phyloP scores from a whole-genome alignment of 1,284 basidiomycete species.

The Puccinia novopanici region DNA sequence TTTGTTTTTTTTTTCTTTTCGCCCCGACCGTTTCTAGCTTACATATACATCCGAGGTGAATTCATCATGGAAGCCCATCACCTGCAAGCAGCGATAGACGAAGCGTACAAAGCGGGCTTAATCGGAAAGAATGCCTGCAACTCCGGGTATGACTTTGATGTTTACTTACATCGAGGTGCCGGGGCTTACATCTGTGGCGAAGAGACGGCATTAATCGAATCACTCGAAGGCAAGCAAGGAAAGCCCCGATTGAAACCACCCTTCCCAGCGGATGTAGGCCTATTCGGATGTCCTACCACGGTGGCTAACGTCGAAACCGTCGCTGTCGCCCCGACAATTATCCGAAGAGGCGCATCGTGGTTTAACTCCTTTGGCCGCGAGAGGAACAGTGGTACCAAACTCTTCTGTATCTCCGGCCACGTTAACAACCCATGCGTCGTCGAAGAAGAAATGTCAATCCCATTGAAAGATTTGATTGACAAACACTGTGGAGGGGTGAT shows the following conservation, averaged over 20 bases:
- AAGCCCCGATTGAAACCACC: conserved; percentile 98
- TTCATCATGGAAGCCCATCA: conserved; percentile 94
- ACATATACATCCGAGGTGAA: conserved; percentile 99
- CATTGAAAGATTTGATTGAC: conserved; percentile 87
- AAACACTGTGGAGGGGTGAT: conserved; percentile 93
- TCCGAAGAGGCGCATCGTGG: conserved; percentile 86
- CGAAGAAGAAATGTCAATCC: conserved; percentile 99
- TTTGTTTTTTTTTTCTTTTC: no score
- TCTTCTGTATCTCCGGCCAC: conserved; percentile 93
- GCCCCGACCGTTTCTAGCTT: no score
- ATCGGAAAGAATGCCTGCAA: conserved; percentile 91
- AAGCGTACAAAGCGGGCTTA: conserved; percentile 89
- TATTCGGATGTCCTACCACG: conserved; percentile 94
- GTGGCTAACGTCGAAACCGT: conserved; percentile 99
- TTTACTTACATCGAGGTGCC: conserved; percentile 94
- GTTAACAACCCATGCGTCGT: conserved; percentile 98
- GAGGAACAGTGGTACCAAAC: conserved; percentile 91
- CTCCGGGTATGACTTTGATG: conserved; percentile 89
- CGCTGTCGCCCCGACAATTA: conserved; percentile 94
- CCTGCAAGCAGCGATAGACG: conserved; percentile 89
- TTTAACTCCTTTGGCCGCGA: conserved; percentile 89
- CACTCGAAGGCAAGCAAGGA: conserved; percentile 93
- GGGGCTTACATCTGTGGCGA: conserved; percentile 99
- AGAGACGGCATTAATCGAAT: conserved; percentile 96
- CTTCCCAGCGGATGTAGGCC: conserved; percentile 95